phyloP scores from a whole-genome alignment of 2,329 filamentous ascomycete genomes.

The Alternaria ethzedia region DNA sequence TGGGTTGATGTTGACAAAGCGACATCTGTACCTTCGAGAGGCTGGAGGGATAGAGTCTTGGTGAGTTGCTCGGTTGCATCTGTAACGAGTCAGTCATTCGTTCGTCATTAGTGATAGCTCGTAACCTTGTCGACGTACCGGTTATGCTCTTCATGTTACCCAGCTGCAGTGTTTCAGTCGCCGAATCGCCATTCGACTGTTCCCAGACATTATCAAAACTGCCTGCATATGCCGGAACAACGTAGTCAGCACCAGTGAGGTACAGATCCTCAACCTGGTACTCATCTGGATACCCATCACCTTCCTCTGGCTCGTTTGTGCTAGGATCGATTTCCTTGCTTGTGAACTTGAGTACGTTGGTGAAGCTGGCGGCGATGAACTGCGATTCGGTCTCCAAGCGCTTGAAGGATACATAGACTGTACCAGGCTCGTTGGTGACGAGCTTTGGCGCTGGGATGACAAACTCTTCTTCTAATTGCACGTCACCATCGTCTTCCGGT shows the following conservation, averaged over 20 bases:
- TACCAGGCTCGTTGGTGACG: slow-evolving; percentile 83
- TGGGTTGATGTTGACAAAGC: slow-evolving; percentile 88
- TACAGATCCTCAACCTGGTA: slow-evolving; percentile 96
- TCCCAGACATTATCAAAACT: slow-evolving; percentile 98
- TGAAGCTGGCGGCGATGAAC: slow-evolving; percentile 83
- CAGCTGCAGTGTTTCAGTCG: slow-evolving; percentile 88
- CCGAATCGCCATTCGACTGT: slow-evolving; percentile 87
- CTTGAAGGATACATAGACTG: slow-evolving; percentile 94
- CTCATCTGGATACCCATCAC: slow-evolving; percentile 88
- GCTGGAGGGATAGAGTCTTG: slow-evolving; percentile 86
- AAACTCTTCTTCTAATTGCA: slow-evolving; percentile 77
- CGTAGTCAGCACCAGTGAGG: slow-evolving; percentile 88
- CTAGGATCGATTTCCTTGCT: slow-evolving; percentile 97
- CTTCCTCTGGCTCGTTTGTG: slow-evolving; percentile 89
- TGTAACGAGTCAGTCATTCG: slow-evolving; percentile 46
- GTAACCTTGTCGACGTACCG: slow-evolving; percentile 65
- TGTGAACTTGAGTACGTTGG: slow-evolving; percentile 94
- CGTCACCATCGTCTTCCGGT: slow-evolving; percentile 82
- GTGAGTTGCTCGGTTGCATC: slow-evolving; percentile 93
- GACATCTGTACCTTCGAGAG: slow-evolving; percentile 92
- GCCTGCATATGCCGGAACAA: slow-evolving; percentile 89
- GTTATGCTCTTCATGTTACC: slow-evolving; percentile 89
- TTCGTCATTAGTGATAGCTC: background rate
- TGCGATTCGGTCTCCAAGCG: slow-evolving; percentile 76
- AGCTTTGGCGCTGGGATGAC: slow-evolving; percentile 88